Evolutionary conservation across 106 monocot species (phyloP), one percentile per base, ranked within the genome.

Genomic region (Iris macrosiphon): DNA sequence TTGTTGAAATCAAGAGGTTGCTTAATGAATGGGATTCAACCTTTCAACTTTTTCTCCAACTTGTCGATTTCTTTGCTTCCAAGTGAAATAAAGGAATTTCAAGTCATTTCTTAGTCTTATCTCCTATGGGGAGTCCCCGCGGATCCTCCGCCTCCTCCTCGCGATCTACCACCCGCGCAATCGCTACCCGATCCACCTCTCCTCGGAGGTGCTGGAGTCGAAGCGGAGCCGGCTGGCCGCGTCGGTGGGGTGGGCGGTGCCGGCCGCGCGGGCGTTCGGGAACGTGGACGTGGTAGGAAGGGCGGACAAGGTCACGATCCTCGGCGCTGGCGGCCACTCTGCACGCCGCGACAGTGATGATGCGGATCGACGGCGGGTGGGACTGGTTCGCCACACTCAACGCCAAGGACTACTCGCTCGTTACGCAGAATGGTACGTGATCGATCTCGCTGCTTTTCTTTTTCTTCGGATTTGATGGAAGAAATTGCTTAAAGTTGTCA

Each of bases 351-450:
- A 60, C 93, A 7, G 80, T 68, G 42, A 31, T 93, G 55, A 57
- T 88, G 18, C 69, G 80, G 60, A 30, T 88, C 26, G 74, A 81
- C 47, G 47, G 20, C 3, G 54, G 63, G 12, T 93, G 93, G 93
- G 80, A 93, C 67, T 93, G 93, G 93, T 93, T 93, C 31, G 66
- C 88, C n/a, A 72, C 74, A 11, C 62, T 93, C 7, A 93, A 57
- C 50, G 88, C 88, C 2, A 60, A 61, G 8, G 93, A 93, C 47
- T 93, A 93, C 15, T 88, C 93, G 0, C 67, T 93, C 3, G 72
- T 93, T 52, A 84, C 88, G 0, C 93, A 88, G 57, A 88, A 93
- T 48, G 93, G 93, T 93, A 83, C n/a, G n/a, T n/a, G n/a, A n/a
- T n/a, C n/a, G n/a, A n/a, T n/a, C n/a, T n/a, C n/a, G n/a, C n/a